Percentiles rank a stretch among this genome's conserved stretches.
These are phyloP conservation scores for Glycine soja DNA, from an alignment of 306 rosid genomes.

Conservation along the genomic window DNA sequence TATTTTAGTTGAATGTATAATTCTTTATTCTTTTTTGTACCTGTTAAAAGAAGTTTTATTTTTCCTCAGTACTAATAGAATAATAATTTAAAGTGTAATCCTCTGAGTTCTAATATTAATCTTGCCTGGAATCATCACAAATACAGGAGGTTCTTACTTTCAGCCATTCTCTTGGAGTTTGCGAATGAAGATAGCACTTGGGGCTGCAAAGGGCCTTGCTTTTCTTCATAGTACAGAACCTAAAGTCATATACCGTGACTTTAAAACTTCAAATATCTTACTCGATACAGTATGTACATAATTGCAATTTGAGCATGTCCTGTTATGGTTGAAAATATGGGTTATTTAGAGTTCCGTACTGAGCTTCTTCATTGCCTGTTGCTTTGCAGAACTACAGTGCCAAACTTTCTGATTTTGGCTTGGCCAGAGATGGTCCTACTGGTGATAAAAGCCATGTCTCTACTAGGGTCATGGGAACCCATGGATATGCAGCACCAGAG, in stretches of 20 bases:
- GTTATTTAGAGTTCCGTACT: constrained; percentile 39
- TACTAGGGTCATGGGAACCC: constrained; percentile 89
- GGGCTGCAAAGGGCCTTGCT: constrained; percentile 90
- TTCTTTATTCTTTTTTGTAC: constrained; percentile 1
- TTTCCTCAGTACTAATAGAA: neutral
- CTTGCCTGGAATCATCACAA: constrained; percentile 28
- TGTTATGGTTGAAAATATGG: constrained; percentile 35
- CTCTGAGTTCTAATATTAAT: constrained; percentile 29
- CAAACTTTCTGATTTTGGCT: constrained; percentile 95
- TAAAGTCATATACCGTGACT: constrained; percentile 93
- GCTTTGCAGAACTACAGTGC: constrained; percentile 76
- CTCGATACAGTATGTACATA: constrained; percentile 72
- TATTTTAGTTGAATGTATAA: constrained; percentile 17
- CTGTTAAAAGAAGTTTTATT: neutral
- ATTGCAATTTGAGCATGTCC: constrained; percentile 4
- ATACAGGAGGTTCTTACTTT: constrained; percentile 76
- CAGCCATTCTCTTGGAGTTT: constrained; percentile 85
- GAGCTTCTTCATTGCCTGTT: neutral
- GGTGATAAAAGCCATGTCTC: constrained; percentile 97
- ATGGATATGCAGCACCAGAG: constrained; percentile 94
- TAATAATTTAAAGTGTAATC: neutral
- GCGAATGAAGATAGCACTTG: constrained; percentile 80
- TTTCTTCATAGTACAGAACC: constrained; percentile 84
- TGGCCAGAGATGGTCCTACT: constrained; percentile 96
- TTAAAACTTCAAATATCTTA: constrained; percentile 89